Conservation (phyloP, 2,329 filamentous ascomycete species). For the Coniochaeta sp. region DNA sequence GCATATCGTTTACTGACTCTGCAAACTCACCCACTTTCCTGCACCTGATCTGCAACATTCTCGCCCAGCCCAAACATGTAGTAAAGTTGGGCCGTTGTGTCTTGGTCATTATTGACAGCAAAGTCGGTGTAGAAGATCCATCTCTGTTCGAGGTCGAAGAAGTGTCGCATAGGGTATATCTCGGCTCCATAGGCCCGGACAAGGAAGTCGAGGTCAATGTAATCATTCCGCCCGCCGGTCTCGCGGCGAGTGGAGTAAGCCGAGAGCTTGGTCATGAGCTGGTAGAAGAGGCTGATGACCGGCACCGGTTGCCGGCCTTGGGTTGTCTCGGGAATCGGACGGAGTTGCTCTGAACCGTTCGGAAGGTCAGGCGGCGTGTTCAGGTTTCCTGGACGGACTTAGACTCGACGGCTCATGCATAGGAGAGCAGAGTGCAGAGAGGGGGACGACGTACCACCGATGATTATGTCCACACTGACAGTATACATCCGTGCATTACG, state of each 20-base stretch:
- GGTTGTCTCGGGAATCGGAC: slow-evolving; percentile 5
- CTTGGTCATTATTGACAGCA: not conserved
- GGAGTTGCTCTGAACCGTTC: slow-evolving; percentile 6
- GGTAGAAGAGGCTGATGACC: slow-evolving; percentile 8
- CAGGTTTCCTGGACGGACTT: slow-evolving; percentile 5
- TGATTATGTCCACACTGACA: slow-evolving; percentile 10
- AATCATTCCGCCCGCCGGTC: slow-evolving; percentile 5
- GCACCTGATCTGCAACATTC: not conserved
- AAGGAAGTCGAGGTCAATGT: slow-evolving; percentile 10
- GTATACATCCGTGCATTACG: slow-evolving; percentile 1
- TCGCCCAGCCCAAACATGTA: not conserved
- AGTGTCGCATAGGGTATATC: slow-evolving; percentile 1
- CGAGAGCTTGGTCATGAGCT: slow-evolving; percentile 8
- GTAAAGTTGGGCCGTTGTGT: not conserved
- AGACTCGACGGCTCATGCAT: not conserved
- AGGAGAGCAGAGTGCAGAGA: not conserved
- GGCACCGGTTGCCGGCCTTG: slow-evolving; percentile 5
- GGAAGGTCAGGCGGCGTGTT: slow-evolving; percentile 9
- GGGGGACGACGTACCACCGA: slow-evolving; percentile 6
- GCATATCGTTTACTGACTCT: not conserved
- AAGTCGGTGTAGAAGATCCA: not conserved
- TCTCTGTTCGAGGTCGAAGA: slow-evolving; percentile 5
- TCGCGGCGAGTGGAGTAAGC: slow-evolving; percentile 7
- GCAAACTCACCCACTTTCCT: not conserved
- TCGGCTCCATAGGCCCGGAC: slow-evolving; percentile 3